phyloP scores from a whole-genome alignment of 176 grass and related monocot species.

The Phragmites australis region DNA sequence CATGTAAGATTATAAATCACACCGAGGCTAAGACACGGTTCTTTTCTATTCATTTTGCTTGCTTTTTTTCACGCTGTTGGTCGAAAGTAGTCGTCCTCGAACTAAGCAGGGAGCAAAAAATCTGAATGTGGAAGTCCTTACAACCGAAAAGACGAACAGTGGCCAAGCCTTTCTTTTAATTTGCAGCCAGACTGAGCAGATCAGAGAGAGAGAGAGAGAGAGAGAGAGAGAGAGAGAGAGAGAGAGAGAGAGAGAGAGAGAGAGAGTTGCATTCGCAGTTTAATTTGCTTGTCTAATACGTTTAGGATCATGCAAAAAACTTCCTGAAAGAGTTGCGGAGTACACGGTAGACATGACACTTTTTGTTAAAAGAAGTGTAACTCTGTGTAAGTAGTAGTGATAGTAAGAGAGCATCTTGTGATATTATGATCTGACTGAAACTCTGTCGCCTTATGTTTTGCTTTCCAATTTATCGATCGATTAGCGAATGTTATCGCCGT shows the following conservation, averaged over 20 bases:
- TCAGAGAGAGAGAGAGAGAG: no score
- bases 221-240: no score
- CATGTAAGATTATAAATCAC: neutral
- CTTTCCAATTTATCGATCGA: no score
- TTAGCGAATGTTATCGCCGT: no score
- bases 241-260: no score
- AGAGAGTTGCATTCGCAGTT: neutral
- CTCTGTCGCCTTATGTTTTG: no score
- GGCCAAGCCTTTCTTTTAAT: neutral
- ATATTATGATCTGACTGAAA: no score
- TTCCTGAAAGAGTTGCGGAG: neutral
- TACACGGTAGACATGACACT: neutral
- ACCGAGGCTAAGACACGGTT: neutral
- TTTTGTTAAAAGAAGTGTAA: conserved; percentile 24
- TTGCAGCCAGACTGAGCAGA: neutral
- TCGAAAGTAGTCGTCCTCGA: neutral
- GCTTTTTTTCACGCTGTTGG: neutral
- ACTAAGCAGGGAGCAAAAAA: neutral
- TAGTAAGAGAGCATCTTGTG: no score
- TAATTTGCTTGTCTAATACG: conserved; percentile 45
- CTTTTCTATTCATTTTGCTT: neutral
- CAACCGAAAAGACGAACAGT: neutral
- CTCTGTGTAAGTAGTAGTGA: neutral
- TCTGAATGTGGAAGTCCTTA: neutral
- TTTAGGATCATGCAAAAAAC: conserved; percentile 39